Evolutionary conservation across 441 rosid species (phyloP).

Genomic region (Lepidium campestre): DNA sequence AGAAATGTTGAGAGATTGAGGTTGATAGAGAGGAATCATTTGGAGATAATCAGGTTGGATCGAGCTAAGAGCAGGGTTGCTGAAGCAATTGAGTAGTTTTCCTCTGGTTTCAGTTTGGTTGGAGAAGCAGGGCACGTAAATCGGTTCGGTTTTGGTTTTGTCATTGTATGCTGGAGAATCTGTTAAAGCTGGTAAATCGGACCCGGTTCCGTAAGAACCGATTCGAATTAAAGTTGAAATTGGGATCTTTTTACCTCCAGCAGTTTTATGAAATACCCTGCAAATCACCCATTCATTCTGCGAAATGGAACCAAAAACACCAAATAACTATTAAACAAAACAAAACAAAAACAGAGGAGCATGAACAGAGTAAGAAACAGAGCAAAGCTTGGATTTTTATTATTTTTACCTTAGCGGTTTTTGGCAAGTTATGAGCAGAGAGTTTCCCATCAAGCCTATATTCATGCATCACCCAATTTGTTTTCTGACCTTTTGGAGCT

Average conservation of each 20-base stretch:
- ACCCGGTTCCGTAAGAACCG: conserved; percentile 39
- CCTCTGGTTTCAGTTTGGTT: conserved; percentile 38
- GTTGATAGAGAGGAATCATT: conserved; percentile 29
- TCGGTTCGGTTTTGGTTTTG: conserved; percentile 35
- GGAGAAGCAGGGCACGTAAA: conserved; percentile 99
- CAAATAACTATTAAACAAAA: not conserved
- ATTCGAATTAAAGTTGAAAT: conserved; percentile 43
- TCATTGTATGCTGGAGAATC: conserved; percentile 44
- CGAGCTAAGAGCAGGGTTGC: conserved; percentile 29
- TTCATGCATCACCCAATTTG: conserved; percentile 93
- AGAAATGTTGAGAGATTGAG: conserved; percentile 25
- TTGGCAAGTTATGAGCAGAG: conserved; percentile 66
- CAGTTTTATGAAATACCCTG: conserved; percentile 75
- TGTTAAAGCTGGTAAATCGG: conserved; percentile 57
- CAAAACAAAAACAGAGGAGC: not conserved
- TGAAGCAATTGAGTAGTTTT: conserved; percentile 28
- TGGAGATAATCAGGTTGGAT: conserved; percentile 30
- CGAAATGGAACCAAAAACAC: conserved; percentile 17
- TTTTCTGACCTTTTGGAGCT: conserved; percentile 80
- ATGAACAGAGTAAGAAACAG: not conserved
- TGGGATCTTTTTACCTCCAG: conserved; percentile 64
- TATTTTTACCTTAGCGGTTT: conserved; percentile 65
- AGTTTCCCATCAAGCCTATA: conserved; percentile 73
- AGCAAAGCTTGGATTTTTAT: not conserved
- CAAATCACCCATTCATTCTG: conserved; percentile 94